Conservation (phyloP, 2,329 filamentous ascomycete species). For the Penicillium sp. region DNA sequence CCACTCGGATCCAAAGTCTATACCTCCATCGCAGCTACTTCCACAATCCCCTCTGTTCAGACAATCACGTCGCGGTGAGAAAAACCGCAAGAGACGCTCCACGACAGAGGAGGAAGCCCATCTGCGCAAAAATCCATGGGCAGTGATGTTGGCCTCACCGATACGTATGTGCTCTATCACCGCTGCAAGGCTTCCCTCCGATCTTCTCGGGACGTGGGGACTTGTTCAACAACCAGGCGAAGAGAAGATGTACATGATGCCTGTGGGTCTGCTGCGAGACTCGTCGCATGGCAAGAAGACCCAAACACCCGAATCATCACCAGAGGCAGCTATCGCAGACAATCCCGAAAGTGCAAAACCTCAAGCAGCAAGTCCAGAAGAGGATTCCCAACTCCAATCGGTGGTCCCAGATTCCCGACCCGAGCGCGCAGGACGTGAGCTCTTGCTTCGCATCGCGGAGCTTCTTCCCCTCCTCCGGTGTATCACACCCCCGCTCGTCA, state of each 20-base stretch:
- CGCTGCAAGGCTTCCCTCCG: constrained; percentile 32
- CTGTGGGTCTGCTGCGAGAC: constrained; percentile 32
- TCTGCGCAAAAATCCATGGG: constrained; percentile 41
- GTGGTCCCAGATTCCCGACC: background rate
- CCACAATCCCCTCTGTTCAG: constrained; percentile 38
- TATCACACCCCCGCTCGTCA: constrained; percentile 17
- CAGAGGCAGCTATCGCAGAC: background rate
- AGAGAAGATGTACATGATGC: constrained; percentile 33
- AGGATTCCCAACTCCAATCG: too few relatives aligned
- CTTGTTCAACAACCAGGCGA: constrained; percentile 32
- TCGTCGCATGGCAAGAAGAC: constrained; percentile 20
- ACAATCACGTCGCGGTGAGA: constrained; percentile 17
- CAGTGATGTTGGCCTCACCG: constrained; percentile 38
- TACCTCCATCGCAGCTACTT: constrained; percentile 32
- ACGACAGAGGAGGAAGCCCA: constrained; percentile 26
- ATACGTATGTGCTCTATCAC: constrained; percentile 35
- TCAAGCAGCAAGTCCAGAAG: background rate
- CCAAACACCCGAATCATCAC: constrained; percentile 10
- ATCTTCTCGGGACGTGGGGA: constrained; percentile 36
- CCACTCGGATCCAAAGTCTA: background rate
- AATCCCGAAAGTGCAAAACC: background rate
- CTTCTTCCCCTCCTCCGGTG: constrained; percentile 26
- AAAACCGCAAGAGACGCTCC: constrained; percentile 27
- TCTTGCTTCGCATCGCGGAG: constrained; percentile 29
- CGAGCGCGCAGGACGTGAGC: constrained; percentile 13